Evolutionary conservation across 371 early-diverging fungal species (phyloP).

Genomic region (Mucor saturninus): DNA sequence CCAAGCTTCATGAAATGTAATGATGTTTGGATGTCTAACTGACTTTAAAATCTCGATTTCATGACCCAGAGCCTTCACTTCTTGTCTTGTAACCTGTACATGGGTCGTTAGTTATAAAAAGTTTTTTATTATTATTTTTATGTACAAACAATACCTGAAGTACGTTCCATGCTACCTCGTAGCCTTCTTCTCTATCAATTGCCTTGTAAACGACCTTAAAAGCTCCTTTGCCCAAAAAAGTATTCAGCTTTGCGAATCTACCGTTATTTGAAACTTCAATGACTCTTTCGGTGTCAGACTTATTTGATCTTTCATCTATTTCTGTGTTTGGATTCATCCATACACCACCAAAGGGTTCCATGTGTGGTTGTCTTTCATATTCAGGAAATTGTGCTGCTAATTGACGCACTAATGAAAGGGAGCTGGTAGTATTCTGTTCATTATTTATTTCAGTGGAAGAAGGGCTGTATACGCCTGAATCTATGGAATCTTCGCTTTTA

Average conservation of each 20-base stretch:
- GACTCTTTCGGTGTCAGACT: constrained; percentile 48
- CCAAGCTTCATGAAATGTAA: constrained; percentile 79
- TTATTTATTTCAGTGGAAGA: constrained; percentile 18
- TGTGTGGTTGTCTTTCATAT: constrained; percentile 34
- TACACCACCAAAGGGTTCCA: constrained; percentile 46
- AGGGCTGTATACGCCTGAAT: constrained; percentile 34
- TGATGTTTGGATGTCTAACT: constrained; percentile 87
- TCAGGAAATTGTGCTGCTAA: constrained; percentile 43
- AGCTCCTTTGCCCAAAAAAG: constrained; percentile 81
- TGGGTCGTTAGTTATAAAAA: neutral
- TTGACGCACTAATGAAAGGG: constrained; percentile 46
- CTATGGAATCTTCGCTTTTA: constrained; percentile 31
- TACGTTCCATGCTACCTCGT: constrained; percentile 92
- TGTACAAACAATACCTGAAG: constrained; percentile 40
- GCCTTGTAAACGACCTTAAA: constrained; percentile 91
- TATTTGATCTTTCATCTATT: constrained; percentile 38
- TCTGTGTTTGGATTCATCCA: constrained; percentile 39
- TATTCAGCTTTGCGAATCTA: constrained; percentile 71
- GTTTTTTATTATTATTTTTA: neutral
- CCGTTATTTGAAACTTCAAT: constrained; percentile 72
- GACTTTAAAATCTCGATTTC: constrained; percentile 76
- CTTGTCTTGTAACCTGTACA: constrained; percentile 31
- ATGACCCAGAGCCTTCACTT: constrained; percentile 50
- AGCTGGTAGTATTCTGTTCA: constrained; percentile 32
- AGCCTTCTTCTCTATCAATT: constrained; percentile 83